A percentile compares a stretch with the other conserved stretches of the same genome.
Evolutionary conservation across 345 rosid species (phyloP).

Genomic region (Lumnitzera littorea): DNA sequence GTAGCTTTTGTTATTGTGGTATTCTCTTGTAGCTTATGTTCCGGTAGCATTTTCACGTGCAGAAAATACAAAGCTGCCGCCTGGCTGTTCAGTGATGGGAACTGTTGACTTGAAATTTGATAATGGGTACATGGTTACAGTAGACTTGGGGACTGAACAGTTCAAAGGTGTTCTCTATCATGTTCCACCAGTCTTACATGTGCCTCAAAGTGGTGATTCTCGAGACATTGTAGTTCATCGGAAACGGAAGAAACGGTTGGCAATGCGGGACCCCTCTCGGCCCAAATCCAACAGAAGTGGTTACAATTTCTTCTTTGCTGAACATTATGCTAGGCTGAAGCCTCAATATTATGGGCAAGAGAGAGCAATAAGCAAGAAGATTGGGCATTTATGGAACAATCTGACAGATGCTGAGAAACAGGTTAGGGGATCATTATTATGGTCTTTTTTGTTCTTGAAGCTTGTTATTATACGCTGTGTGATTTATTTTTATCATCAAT

Average conservation of each 20-base stretch:
- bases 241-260: constrained; percentile 42
- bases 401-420: constrained; percentile 68
- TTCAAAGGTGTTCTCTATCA: constrained; percentile 66
- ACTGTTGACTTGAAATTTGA: constrained; percentile 82
- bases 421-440: constrained; percentile 18
- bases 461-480: neutral
- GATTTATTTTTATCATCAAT: neutral
- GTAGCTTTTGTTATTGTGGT: neutral
- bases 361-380: constrained; percentile 53
- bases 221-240: constrained; percentile 26
- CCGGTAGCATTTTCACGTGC: constrained; percentile 8
- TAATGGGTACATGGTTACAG: constrained; percentile 54
- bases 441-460: neutral
- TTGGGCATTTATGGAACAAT: constrained; percentile 60
- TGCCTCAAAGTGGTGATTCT: constrained; percentile 23
- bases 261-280: constrained; percentile 40
- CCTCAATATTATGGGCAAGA: constrained; percentile 52
- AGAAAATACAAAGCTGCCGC: constrained; percentile 32
- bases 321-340: constrained; percentile 55
- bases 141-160: constrained; percentile 42
- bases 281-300: constrained; percentile 77
- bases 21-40: neutral
- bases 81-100: constrained; percentile 57
- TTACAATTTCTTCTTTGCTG: constrained; percentile 67
- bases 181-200: constrained; percentile 21